A percentile compares a stretch with the other conserved stretches of the same genome.
These are phyloP conservation scores for Alternaria dauci DNA, from an alignment of 2,329 filamentous ascomycete genomes.

Conservation along the genomic window DNA sequence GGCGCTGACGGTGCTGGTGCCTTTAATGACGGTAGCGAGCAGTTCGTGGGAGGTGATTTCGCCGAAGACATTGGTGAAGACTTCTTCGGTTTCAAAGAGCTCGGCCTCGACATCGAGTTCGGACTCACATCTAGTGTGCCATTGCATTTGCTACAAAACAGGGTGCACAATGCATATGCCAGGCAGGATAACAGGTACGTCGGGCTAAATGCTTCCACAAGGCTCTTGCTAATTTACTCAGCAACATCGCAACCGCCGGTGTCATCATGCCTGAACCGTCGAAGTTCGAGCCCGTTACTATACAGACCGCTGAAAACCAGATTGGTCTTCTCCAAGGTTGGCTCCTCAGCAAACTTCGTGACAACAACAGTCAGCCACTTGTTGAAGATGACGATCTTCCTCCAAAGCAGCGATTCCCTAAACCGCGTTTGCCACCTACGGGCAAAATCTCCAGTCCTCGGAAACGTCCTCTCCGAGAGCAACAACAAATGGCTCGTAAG, in stretches of 20 bases:
- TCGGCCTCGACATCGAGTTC: conserved; percentile 91
- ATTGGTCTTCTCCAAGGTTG: conserved; percentile 91
- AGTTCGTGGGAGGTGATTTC: conserved; percentile 96
- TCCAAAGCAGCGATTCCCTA: conserved; percentile 80
- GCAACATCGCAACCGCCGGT: conserved; percentile 65
- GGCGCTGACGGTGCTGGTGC: conserved; percentile 85
- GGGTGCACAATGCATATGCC: conserved; percentile 85
- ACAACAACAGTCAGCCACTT: conserved; percentile 81
- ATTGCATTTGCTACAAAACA: conserved; percentile 89
- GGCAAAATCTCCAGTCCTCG: conserved; percentile 88
- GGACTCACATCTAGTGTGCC: conserved; percentile 90
- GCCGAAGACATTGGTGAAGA: conserved; percentile 98
- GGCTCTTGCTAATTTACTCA: conserved; percentile 48
- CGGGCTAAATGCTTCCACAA: conserved; percentile 4
- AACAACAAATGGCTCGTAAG: conserved; percentile 84
- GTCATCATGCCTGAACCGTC: conserved; percentile 73
- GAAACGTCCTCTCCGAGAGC: conserved; percentile 82
- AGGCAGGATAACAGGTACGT: conserved; percentile 71
- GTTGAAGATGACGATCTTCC: conserved; percentile 95
- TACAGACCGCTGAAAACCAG: conserved; percentile 78
- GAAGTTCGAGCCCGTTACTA: conserved; percentile 78
- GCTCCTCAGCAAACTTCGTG: conserved; percentile 87
- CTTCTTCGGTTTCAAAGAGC: conserved; percentile 97
- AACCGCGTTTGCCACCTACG: conserved; percentile 70
- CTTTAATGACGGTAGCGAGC: conserved; percentile 96